phyloP scores from a whole-genome alignment of 129 eudicot species.

The Flaveria bidentis region DNA sequence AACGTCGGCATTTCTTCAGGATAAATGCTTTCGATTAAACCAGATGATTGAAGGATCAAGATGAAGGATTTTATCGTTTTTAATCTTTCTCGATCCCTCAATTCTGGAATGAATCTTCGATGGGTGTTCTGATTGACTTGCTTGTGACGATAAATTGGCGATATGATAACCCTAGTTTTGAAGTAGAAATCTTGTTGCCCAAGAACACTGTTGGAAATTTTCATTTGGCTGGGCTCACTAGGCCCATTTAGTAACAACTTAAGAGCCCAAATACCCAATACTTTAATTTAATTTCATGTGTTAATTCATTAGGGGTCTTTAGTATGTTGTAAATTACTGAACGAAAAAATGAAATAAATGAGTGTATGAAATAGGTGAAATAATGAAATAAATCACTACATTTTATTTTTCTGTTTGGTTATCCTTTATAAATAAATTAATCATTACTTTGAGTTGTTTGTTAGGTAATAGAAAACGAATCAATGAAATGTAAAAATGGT shows the following conservation, averaged over 20 bases:
- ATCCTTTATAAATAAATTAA: too few relatives aligned
- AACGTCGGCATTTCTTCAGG: slow-evolving; percentile 62
- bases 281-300: neutral
- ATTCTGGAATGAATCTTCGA: slow-evolving; percentile 19
- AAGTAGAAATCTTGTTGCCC: slow-evolving; percentile 25
- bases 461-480: too few relatives aligned
- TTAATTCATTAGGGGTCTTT: too few relatives aligned
- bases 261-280: neutral
- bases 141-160: slow-evolving; percentile 11
- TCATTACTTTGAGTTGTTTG: too few relatives aligned
- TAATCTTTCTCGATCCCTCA: slow-evolving; percentile 13
- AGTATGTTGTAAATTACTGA: too few relatives aligned
- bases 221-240: slow-evolving; percentile 9
- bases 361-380: too few relatives aligned
- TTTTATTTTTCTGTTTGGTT: too few relatives aligned
- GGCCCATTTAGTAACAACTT: neutral
- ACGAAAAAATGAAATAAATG: too few relatives aligned
- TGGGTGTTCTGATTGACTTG: slow-evolving; percentile 20
- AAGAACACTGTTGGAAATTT: neutral
- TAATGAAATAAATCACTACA: too few relatives aligned
- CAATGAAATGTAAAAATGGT: too few relatives aligned
- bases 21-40: slow-evolving; percentile 1
- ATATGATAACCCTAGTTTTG: slow-evolving; percentile 24
- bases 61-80: neutral
- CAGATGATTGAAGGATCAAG: slow-evolving; percentile 27